A percentile compares a stretch with the other conserved stretches of the same genome.
These are phyloP conservation scores for Narthecium ossifragum DNA, from an alignment of 106 monocot genomes.

Conservation along the genomic window DNA sequence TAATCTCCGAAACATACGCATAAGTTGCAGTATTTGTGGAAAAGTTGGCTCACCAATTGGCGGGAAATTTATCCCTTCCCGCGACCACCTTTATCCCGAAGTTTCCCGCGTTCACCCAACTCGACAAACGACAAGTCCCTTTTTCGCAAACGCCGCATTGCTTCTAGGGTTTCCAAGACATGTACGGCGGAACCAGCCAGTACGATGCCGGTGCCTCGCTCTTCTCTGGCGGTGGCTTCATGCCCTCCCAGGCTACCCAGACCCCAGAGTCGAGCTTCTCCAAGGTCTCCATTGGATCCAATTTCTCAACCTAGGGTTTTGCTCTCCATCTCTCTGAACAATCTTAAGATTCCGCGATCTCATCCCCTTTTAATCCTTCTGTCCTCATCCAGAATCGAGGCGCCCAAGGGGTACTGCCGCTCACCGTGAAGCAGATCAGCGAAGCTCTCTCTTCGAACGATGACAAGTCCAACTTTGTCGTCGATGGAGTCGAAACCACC, in stretches of 20 bases:
- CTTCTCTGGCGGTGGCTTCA: constrained; percentile 84
- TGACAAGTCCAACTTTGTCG: constrained; percentile 62
- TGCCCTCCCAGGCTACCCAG: constrained; percentile 79
- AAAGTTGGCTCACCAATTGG: background rate
- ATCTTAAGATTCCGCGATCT: background rate
- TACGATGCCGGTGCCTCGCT: constrained; percentile 55
- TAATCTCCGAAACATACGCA: too few relatives aligned
- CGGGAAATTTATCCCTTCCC: background rate
- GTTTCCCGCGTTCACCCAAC: background rate
- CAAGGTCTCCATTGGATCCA: constrained; percentile 27
- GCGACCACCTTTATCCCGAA: background rate
- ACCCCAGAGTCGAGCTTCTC: constrained; percentile 40
- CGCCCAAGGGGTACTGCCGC: constrained; percentile 44
- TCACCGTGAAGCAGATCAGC: constrained; percentile 93
- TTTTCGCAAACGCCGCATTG: background rate
- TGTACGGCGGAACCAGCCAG: constrained; percentile 22
- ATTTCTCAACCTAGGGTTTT: background rate
- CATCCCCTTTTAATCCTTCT: background rate
- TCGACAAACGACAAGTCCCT: background rate
- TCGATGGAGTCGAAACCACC: constrained; percentile 67
- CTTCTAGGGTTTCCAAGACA: background rate
- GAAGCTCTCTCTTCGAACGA: constrained; percentile 59
- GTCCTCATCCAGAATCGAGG: constrained; percentile 32
- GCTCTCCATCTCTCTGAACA: background rate
- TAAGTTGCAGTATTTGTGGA: background rate